These are phyloP conservation scores for Lanmaoa rubissima DNA, from an alignment of 768 basidiomycete species.

Conservation along the genomic window DNA sequence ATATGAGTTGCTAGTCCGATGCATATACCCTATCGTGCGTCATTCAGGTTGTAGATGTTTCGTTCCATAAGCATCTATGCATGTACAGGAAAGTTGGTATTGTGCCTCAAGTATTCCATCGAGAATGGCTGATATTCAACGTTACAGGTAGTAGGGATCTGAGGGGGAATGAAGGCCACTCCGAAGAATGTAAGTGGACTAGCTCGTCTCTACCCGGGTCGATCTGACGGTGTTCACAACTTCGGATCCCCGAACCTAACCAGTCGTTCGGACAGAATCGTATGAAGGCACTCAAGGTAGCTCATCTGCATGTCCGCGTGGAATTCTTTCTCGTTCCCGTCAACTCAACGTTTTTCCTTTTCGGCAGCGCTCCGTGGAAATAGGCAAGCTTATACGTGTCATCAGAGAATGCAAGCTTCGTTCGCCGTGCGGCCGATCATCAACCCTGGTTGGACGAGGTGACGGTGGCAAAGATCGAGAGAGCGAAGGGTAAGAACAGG, in stretches of 20 bases:
- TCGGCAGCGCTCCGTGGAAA: constrained; percentile 68
- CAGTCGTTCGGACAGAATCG: no score
- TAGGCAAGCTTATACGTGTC: constrained; percentile 79
- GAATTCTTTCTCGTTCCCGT: background rate
- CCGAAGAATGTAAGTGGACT: no score
- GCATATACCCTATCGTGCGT: background rate
- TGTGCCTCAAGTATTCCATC: background rate
- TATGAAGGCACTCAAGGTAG: no score
- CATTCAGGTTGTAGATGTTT: background rate
- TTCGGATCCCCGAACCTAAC: no score
- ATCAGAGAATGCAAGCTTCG: constrained; percentile 70
- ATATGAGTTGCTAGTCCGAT: constrained; percentile 68
- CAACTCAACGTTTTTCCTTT: background rate
- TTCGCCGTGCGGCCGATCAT: constrained; percentile 47
- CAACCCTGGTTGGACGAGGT: no score
- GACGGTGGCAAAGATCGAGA: no score
- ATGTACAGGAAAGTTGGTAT: constrained; percentile 53
- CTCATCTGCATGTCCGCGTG: no score
- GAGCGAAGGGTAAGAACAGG: constrained; percentile 56
- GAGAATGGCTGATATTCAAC: background rate
- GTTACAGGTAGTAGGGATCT: constrained; percentile 75
- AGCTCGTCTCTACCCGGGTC: no score
- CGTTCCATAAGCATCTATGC: constrained; percentile 59
- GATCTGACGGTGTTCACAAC: no score
- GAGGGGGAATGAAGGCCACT: no score